Evolutionary conservation across 1,139 yeast genomes (phyloP).

Genomic region (Candida sojae): DNA sequence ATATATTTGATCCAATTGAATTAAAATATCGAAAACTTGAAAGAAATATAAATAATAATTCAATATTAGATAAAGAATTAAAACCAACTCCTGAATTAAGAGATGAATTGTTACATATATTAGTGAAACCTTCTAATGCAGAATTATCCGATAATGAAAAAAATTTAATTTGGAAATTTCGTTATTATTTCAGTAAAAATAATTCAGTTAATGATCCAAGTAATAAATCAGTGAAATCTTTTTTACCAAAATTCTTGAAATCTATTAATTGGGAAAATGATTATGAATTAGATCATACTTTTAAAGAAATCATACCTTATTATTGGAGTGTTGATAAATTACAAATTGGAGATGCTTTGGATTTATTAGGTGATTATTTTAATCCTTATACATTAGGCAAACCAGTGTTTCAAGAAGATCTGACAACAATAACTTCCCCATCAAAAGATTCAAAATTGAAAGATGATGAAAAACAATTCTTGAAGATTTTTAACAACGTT

Average conservation of each 20-base stretch:
- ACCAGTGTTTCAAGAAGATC: slow-evolving; percentile 9
- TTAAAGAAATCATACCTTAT: slow-evolving; percentile 51
- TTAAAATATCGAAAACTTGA: slow-evolving; percentile 81
- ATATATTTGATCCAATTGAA: slow-evolving; percentile 72
- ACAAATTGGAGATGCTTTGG: slow-evolving; percentile 92
- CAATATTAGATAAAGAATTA: slow-evolving; percentile 77
- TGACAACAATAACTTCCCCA: slow-evolving; percentile 2
- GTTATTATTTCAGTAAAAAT: slow-evolving; percentile 80
- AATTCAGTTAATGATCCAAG: slow-evolving; percentile 23
- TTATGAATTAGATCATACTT: slow-evolving; percentile 74
- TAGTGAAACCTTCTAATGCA: slow-evolving; percentile 81
- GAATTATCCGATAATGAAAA: slow-evolving; percentile 82
- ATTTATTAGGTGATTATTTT: slow-evolving; percentile 75
- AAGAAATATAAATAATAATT: slow-evolving; percentile 71
- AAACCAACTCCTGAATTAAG: slow-evolving; percentile 87
- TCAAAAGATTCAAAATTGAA: slow-evolving; percentile 15
- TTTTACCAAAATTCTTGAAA: slow-evolving; percentile 81
- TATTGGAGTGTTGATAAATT: slow-evolving; percentile 64
- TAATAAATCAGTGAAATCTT: slow-evolving; percentile 38
- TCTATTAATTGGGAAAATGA: slow-evolving; percentile 89
- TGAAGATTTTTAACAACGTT: slow-evolving; percentile 35
- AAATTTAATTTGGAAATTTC: slow-evolving; percentile 86
- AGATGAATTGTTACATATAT: slow-evolving; percentile 67
- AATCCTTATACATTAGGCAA: slow-evolving; percentile 40
- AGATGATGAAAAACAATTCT: slow-evolving; percentile 33